Evolutionary conservation across 2,329 filamentous ascomycete genomes (phyloP), one percentile per base, ranked within the genome.

Genomic region (Hymenoscyphus repandus): DNA sequence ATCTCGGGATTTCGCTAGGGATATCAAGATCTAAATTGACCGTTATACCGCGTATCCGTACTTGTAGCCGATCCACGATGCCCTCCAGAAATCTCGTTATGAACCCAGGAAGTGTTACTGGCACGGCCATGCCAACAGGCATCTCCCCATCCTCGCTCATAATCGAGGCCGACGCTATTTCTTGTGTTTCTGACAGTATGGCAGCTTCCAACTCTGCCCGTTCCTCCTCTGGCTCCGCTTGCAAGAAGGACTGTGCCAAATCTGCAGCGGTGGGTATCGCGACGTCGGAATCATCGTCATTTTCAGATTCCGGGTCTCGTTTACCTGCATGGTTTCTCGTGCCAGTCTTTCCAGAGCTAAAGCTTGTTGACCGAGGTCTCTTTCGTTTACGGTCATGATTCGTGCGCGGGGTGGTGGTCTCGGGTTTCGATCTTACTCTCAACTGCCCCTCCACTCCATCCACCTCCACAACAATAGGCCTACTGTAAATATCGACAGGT

Each of bases 401-500:
- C 58, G 52, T 62, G 65, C 44, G 59, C 67, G 60, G 62, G 32
- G 52, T 36, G 38, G 40, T 48, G 62, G 61, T 58, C 31, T 56
- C 56, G 13, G 51, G 41, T 17, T 58, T 59, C n/a, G 61, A 44
- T 37, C 72, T 60, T 32, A 89, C 73, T 58, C 75, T 76, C 20
- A 88, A 64, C 53, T 83, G 78, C 31, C 95, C 77, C 58, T 91
- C 80, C 54, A 96, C 81, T 17, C 90, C 90, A 60, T 92, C 83
- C 18, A 92, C 78, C 64, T 96, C 88, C 61, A 92, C 81, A 30
- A 80, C 75, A 65, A 97, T 95, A 27, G 89, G 85, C 59, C 86
- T 91, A 47, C 83, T 86, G 68, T 91, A 90, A 58, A 96, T 85
- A 68, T 96, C 89, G 66, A 93, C 85, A 11, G 92, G 90, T 45